Conservation (phyloP, 352 stramenopile genomes). For the Phytopythium delawarense region DNA sequence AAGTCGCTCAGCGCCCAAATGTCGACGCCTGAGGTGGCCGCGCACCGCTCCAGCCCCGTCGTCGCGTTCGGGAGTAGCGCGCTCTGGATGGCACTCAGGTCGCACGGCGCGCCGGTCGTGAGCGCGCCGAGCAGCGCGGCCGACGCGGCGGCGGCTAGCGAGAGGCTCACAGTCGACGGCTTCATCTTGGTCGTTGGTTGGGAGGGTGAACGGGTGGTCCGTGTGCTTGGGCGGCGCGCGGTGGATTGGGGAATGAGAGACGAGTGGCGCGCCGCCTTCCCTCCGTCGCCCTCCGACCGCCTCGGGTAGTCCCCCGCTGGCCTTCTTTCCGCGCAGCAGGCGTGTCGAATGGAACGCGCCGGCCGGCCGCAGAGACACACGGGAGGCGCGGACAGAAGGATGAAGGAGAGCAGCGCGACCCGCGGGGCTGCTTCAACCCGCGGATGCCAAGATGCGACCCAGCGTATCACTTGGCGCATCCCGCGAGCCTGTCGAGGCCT, state of each 20-base stretch:
- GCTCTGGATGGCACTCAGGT: constrained; percentile 44
- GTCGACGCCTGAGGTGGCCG: constrained; percentile 34
- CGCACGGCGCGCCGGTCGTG: constrained; percentile 17
- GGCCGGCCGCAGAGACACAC: too few species aligned
- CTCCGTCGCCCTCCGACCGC: neutral
- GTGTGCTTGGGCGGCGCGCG: neutral
- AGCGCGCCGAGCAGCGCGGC: neutral
- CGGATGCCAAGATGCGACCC: too few species aligned
- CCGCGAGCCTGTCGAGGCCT: too few species aligned
- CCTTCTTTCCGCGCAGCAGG: too few species aligned
- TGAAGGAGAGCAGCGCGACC: too few species aligned
- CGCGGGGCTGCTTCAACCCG: too few species aligned
- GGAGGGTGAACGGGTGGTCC: too few species aligned
- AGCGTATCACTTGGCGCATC: too few species aligned
- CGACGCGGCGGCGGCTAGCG: neutral
- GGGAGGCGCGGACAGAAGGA: too few species aligned
- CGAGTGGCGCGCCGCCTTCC: too few species aligned
- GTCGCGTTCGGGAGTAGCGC: constrained; percentile 52
- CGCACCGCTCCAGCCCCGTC: constrained; percentile 24
- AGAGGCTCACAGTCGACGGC: neutral
- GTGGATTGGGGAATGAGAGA: constrained; percentile 3
- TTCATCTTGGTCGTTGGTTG: neutral
- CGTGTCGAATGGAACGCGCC: too few species aligned
- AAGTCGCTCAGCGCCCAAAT: constrained; percentile 36
- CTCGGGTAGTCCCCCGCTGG: too few species aligned